Conservation (phyloP, 805 yeast species). For the Yarrowia sp. region DNA sequence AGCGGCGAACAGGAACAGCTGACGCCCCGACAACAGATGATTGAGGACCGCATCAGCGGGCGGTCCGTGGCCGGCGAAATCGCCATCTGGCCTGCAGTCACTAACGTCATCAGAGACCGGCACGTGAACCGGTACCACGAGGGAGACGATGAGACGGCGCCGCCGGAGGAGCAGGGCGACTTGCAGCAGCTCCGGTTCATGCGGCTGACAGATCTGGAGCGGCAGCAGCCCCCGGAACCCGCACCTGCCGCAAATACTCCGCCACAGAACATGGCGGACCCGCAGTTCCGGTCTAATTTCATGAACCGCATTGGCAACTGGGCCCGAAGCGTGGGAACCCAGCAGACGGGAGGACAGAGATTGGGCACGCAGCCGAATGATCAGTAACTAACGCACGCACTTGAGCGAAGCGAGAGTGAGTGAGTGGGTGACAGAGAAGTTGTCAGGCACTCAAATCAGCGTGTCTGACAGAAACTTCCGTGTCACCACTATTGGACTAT, state of each 20-base stretch:
- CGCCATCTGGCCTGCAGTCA: background rate
- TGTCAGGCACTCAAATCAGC: background rate
- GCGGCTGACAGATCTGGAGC: background rate
- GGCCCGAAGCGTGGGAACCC: background rate
- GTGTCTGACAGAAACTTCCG: no score
- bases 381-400: background rate
- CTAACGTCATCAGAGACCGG: background rate
- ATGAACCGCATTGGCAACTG: background rate
- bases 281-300: background rate
- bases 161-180: background rate
- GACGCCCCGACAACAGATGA: background rate
- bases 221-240: background rate
- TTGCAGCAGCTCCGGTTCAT: slow-evolving; percentile 2
- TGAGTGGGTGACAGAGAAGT: background rate
- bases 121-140: slow-evolving; percentile 9
- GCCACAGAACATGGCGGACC: background rate
- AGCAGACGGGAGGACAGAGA: slow-evolving; percentile 3
- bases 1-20: background rate
- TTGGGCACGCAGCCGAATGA: slow-evolving; percentile 4
- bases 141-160: background rate
- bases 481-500: no score
- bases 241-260: background rate
- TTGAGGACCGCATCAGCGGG: slow-evolving; percentile 4
- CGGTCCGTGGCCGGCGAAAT: slow-evolving; percentile 13
- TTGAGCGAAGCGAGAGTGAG: background rate